Conservation (phyloP, 441 rosid genomes). For the Omphalea diandra region DNA sequence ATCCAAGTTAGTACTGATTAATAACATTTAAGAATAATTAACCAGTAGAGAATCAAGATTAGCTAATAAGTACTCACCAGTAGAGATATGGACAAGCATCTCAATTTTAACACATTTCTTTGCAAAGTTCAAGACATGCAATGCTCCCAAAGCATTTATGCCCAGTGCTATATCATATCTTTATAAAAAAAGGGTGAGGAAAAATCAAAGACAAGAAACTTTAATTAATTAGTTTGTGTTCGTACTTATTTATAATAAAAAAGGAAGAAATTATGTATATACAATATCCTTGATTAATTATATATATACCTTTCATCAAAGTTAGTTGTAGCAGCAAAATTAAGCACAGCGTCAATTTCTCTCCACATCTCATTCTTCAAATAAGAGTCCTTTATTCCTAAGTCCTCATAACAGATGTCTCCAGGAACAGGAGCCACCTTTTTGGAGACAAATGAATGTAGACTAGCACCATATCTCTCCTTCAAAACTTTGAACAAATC, state of each 20-base stretch:
- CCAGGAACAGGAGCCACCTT: slow-evolving; percentile 62
- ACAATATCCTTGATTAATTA: background rate
- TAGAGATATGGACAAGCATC: slow-evolving; percentile 47
- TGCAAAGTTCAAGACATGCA: slow-evolving; percentile 39
- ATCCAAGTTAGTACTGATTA: no score
- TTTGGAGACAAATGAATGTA: slow-evolving; percentile 43
- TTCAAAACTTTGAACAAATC: slow-evolving; percentile 63
- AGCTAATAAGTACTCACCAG: slow-evolving; percentile 47
- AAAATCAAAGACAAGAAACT: background rate
- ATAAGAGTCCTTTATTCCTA: slow-evolving; percentile 52
- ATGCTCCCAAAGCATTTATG: slow-evolving; percentile 43
- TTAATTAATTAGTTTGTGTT: background rate
- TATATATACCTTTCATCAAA: slow-evolving; percentile 80
- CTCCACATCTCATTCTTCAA: slow-evolving; percentile 46
- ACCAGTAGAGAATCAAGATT: no score
- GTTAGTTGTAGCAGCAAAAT: slow-evolving; percentile 84
- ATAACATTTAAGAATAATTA: no score
- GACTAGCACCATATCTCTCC: slow-evolving; percentile 46
- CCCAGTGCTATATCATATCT: slow-evolving; percentile 36
- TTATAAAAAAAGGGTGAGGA: no score
- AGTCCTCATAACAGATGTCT: slow-evolving; percentile 51
- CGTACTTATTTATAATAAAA: background rate
- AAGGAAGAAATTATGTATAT: background rate
- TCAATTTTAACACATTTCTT: slow-evolving; percentile 36
- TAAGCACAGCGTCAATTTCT: slow-evolving; percentile 53